Percentiles rank a stretch among this genome's conserved stretches.
These are phyloP conservation scores for Apiospora aurea DNA, from an alignment of 2,329 filamentous ascomycete genomes.

Conservation along the genomic window DNA sequence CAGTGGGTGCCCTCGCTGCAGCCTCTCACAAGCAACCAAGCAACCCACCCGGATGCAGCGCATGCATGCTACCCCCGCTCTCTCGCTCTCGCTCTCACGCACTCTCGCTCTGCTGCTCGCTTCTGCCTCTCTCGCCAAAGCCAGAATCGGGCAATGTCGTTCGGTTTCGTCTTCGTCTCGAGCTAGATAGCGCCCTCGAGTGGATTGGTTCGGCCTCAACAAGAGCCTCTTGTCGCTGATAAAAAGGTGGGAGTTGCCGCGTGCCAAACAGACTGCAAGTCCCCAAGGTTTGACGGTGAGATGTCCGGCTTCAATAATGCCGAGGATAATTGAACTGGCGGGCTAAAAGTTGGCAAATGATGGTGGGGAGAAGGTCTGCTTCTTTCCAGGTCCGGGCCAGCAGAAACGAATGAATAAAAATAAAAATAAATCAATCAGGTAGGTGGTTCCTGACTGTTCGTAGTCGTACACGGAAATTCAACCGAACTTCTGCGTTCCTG, in stretches of 20 bases:
- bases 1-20: slow-evolving; percentile 9
- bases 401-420: neutral
- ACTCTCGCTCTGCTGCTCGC: neutral
- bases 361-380: neutral
- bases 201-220: neutral
- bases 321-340: neutral
- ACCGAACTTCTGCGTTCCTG: neutral
- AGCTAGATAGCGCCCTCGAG: neutral
- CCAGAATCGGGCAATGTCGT: neutral
- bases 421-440: slow-evolving; percentile 36
- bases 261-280: neutral
- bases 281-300: neutral
- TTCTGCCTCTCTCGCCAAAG: neutral
- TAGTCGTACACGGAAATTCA: slow-evolving; percentile 17
- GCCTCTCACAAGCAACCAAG: neutral
- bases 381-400: neutral
- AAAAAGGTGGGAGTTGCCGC: neutral
- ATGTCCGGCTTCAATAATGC: slow-evolving; percentile 1
- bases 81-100: neutral
- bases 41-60: slow-evolving; percentile 3
- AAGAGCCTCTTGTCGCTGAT: neutral
- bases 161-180: neutral
- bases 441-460: slow-evolving; percentile 22
- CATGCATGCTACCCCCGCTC: slow-evolving; percentile 8
- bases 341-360: neutral